A percentile compares a stretch with the other conserved stretches of the same genome.
phyloP scores from a whole-genome alignment of 1,284 basidiomycete genomes.

The Psilocybe mexicana region DNA sequence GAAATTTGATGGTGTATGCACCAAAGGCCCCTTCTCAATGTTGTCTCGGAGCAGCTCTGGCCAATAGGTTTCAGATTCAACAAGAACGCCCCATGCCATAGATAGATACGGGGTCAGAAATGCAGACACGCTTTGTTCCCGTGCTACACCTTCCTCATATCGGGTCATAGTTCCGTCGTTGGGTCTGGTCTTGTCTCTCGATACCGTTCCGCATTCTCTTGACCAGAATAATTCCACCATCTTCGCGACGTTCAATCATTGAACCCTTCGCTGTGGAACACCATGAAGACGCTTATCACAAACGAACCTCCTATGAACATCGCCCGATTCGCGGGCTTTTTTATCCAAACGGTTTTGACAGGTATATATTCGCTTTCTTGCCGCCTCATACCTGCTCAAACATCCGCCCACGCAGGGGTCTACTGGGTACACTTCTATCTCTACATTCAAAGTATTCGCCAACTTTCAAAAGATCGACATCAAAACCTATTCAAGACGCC shows the following conservation, averaged over 20 bases:
- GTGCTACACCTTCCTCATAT: neutral
- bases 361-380: neutral
- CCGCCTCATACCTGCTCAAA: neutral
- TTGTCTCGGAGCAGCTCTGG: no score
- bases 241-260: neutral
- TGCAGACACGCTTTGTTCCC: neutral
- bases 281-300: neutral
- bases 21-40: no score
- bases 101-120: neutral
- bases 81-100: neutral
- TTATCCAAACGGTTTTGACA: neutral
- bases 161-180: neutral
- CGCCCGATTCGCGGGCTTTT: neutral
- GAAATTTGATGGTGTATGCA: no score
- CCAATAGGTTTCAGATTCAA: neutral
- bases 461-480: neutral
- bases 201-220: no score
- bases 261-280: neutral
- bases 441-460: neutral
- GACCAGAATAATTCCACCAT: neutral
- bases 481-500: neutral
- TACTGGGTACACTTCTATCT: slow-evolving; percentile 1
- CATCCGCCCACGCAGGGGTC: neutral
- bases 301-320: neutral
- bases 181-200: no score